A percentile compares a stretch with the other conserved stretches of the same genome.
These are phyloP conservation scores for Gossypium arboreum DNA, from an alignment of 345 rosid genomes.

Conservation along the genomic window DNA sequence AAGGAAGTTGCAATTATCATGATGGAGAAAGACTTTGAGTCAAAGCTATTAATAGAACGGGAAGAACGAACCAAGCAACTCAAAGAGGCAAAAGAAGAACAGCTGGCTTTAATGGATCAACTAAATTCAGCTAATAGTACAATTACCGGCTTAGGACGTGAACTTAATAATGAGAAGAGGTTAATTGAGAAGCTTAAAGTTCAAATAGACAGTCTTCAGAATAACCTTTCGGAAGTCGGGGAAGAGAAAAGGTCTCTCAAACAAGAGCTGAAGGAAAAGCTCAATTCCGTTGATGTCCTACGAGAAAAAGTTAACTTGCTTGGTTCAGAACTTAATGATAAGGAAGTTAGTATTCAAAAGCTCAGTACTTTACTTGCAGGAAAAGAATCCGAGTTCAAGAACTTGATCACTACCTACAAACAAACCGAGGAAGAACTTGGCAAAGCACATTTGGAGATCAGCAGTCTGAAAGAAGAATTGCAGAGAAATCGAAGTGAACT, in stretches of 20 bases:
- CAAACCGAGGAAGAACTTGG: conserved; percentile 51
- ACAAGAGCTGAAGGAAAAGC: conserved; percentile 50
- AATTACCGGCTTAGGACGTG: conserved; percentile 55
- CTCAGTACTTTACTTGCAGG: conserved; percentile 42
- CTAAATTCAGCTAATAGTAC: conserved; percentile 56
- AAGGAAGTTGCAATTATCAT: conserved; percentile 53
- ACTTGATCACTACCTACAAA: conserved; percentile 36
- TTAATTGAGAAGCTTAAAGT: conserved; percentile 43
- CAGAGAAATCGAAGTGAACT: conserved; percentile 38
- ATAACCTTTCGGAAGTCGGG: conserved; percentile 42
- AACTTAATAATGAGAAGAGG: conserved; percentile 63
- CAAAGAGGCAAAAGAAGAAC: conserved; percentile 57
- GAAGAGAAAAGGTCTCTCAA: conserved; percentile 59
- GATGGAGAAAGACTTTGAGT: conserved; percentile 53
- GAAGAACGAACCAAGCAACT: conserved; percentile 47
- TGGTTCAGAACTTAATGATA: conserved; percentile 58
- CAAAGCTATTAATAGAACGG: conserved; percentile 54
- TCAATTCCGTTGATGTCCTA: conserved; percentile 41
- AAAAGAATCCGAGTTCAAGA: conserved; percentile 54
- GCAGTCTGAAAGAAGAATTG: conserved; percentile 41
- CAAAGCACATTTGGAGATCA: conserved; percentile 44
- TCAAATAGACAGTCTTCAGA: conserved; percentile 52
- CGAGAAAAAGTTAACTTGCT: conserved; percentile 54
- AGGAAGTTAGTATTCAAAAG: conserved; percentile 42
- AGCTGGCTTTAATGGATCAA: conserved; percentile 44